phyloP scores from a whole-genome alignment of 768 basidiomycete species.

The Naematelia aurantialba region DNA sequence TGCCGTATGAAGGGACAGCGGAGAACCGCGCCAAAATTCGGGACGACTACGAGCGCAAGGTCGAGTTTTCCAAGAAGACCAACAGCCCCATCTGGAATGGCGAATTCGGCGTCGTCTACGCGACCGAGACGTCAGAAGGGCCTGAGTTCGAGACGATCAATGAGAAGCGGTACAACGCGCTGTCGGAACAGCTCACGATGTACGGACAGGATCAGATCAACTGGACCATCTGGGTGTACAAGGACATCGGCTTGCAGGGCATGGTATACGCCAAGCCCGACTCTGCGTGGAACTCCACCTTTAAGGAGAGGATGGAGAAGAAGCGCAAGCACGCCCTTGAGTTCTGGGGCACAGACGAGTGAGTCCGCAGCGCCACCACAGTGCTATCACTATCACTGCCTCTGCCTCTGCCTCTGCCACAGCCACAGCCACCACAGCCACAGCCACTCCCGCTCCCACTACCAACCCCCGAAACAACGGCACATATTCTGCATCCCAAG shows the following conservation, averaged over 20 bases:
- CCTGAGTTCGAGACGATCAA: slow-evolving; percentile 64
- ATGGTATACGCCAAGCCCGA: slow-evolving; percentile 70
- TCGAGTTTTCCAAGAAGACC: slow-evolving; percentile 65
- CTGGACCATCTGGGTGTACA: slow-evolving; percentile 84
- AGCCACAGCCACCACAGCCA: too few species aligned
- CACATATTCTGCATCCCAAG: too few species aligned
- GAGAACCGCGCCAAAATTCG: slow-evolving; percentile 7
- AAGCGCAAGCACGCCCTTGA: slow-evolving; percentile 9
- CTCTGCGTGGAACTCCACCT: slow-evolving; percentile 28
- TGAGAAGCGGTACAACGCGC: slow-evolving; percentile 60
- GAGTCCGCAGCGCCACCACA: neutral
- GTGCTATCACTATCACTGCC: too few species aligned
- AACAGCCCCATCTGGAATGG: slow-evolving; percentile 61
- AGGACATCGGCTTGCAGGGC: slow-evolving; percentile 63
- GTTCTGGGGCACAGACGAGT: slow-evolving; percentile 11
- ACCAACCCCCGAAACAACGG: too few species aligned
- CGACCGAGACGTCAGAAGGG: slow-evolving; percentile 54
- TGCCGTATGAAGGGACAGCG: slow-evolving; percentile 8
- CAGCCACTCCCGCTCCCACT: too few species aligned
- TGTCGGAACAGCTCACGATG: slow-evolving; percentile 68
- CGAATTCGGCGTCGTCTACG: slow-evolving; percentile 80
- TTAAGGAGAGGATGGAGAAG: neutral
- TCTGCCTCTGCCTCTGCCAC: too few species aligned
- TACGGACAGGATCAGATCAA: slow-evolving; percentile 59
- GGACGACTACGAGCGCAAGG: slow-evolving; percentile 62